Base-by-base conservation (phyloP, 2,329 filamentous ascomycete genomes). In the Nemania sp. region DNA sequence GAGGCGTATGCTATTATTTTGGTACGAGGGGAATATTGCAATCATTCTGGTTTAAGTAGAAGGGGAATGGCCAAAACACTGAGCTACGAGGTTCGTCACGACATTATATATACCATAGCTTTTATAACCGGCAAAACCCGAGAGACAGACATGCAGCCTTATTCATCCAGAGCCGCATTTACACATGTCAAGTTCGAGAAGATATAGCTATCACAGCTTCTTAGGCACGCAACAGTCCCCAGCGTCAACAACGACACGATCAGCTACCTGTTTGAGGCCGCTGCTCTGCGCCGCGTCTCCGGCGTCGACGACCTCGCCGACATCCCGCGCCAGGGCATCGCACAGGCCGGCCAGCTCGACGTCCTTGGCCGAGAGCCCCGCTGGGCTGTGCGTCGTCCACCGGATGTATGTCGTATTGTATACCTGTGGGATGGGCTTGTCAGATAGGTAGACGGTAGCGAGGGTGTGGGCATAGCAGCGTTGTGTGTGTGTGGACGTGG, bases 381-480 rank as follows among this genome's bases (percentile, higher is more conserved):
- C 80, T 0, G 90, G 90, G 66, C 81, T 85, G 76, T 93, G 91
- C 1, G 91, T 93, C 8, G 90, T 93, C 91, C 91, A 93, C 56
- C 89, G 87, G 69, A 93, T 88, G 73, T 89, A 89, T 0, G 88
- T 87, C 5, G 86, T 90, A 76, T 92, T 93, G 80, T 90, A 93
- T 8, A 92, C 86, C 89, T 91, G 55, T 62, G 43, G 20, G 26
- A n/a, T 47, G 62, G n/a, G 32, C 41, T 45, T 53, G 68, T 73
- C 55, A 69, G 64, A 13, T 7, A 29, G 32, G 20, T 15, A 49
- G 41, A 35, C 41, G 27, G 38, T 29, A 41, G 53, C 51, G 43
- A 58, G 26, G 43, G 58, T n/a, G 15, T 13, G 22, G 20, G 22
- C 7, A 35, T 18, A 27, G 22, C 10, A 3, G 49, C n/a, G n/a